phyloP scores from a whole-genome alignment of 495 filamentous ascomycete species.

The Geopyxis carbonaria region DNA sequence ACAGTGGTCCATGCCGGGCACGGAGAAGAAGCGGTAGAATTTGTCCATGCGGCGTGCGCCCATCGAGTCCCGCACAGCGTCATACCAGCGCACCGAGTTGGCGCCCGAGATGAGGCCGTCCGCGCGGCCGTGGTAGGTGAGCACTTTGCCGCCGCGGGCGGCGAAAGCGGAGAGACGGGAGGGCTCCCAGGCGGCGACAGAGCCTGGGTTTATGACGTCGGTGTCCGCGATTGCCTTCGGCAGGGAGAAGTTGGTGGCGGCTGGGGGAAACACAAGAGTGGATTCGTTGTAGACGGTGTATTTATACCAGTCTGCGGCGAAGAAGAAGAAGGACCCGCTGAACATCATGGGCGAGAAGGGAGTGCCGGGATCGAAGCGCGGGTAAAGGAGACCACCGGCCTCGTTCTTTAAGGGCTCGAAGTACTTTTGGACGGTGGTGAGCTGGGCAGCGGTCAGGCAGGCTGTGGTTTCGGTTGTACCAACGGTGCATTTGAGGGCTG shows the following conservation, averaged over 20 bases:
- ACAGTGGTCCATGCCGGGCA: conserved; percentile 28
- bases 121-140: conserved; percentile 37
- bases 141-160: conserved; percentile 35
- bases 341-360: conserved; percentile 9
- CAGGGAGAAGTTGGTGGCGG: conserved; percentile 16
- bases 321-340: background rate
- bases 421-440: conserved; percentile 36
- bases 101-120: conserved; percentile 34
- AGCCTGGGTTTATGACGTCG: conserved; percentile 30
- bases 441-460: conserved; percentile 42
- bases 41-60: background rate
- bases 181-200: conserved; percentile 32
- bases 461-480: conserved; percentile 22
- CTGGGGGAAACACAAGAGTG: no score
- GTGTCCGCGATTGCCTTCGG: conserved; percentile 27
- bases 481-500: conserved; percentile 35
- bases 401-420: conserved; percentile 37
- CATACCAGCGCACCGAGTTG: conserved; percentile 31
- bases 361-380: conserved; percentile 30
- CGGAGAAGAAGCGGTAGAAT: conserved; percentile 24
- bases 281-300: conserved; percentile 14
- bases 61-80: conserved; percentile 28
- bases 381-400: conserved; percentile 39
- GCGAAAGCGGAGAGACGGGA: conserved; percentile 34
- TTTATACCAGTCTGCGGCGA: conserved; percentile 24